Percentiles rank a stretch among this genome's conserved stretches.
These are phyloP conservation scores for Trichoderma sp. DNA, from an alignment of 2,329 filamentous ascomycete species.

Conservation along the genomic window DNA sequence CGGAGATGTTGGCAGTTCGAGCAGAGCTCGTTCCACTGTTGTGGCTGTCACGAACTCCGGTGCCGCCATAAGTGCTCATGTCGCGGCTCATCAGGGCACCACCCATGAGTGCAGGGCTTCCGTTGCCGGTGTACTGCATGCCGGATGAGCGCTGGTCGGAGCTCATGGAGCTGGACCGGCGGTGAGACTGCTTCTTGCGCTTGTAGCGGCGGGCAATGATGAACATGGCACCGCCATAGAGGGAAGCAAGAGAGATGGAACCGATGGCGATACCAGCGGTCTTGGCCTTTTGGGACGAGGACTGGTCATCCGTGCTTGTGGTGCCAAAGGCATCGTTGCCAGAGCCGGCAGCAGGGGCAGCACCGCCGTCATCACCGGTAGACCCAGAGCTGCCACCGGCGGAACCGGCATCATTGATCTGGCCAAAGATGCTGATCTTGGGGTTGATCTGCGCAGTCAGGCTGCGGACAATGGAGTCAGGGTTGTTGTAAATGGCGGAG, in stretches of 20 bases:
- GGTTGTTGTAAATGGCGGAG: constrained; percentile 75
- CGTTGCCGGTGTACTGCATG: constrained; percentile 55
- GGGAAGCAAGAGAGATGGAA: constrained; percentile 75
- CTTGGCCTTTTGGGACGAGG: constrained; percentile 64
- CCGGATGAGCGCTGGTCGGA: constrained; percentile 52
- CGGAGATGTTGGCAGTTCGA: constrained; percentile 73
- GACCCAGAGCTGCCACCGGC: constrained; percentile 33
- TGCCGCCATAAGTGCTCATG: constrained; percentile 58
- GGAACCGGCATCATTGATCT: constrained; percentile 46
- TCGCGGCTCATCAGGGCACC: constrained; percentile 65
- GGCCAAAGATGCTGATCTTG: constrained; percentile 58
- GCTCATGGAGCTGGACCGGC: constrained; percentile 74
- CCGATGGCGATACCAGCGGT: constrained; percentile 74
- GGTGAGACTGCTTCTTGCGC: constrained; percentile 77
- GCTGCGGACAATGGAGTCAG: constrained; percentile 65
- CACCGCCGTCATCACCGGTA: neutral
- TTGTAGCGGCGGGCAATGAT: constrained; percentile 88
- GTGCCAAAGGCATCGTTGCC: constrained; percentile 47
- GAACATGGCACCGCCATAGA: constrained; percentile 96
- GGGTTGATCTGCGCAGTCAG: constrained; percentile 84
- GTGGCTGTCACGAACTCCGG: constrained; percentile 60
- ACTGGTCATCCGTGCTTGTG: constrained; percentile 52
- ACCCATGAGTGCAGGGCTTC: constrained; percentile 69
- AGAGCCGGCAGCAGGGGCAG: constrained; percentile 22
- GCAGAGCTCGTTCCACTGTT: constrained; percentile 65